Percentiles rank a stretch among this genome's conserved stretches.
These are phyloP conservation scores for Emergomyces orientalis DNA, from an alignment of 2,329 filamentous ascomycete genomes.

Conservation along the genomic window DNA sequence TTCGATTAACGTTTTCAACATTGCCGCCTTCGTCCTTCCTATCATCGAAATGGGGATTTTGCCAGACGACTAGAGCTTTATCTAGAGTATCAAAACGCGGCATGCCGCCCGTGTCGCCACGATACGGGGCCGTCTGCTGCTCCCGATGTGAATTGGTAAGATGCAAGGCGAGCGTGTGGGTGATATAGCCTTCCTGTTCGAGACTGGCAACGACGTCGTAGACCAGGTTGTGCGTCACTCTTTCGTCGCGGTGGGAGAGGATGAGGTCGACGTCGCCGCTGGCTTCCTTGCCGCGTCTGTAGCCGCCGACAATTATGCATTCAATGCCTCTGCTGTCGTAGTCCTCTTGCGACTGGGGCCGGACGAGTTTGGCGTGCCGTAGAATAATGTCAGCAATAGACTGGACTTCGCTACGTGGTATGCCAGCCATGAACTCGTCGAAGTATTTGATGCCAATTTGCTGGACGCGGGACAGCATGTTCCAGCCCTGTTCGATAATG, in stretches of 20 bases:
- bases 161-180: conserved; percentile 67
- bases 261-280: conserved; percentile 81
- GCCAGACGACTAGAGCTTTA: conserved; percentile 90
- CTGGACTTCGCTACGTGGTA: conserved; percentile 66
- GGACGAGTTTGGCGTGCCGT: conserved; percentile 55
- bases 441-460: conserved; percentile 94
- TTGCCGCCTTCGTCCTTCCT: conserved; percentile 29
- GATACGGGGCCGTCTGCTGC: conserved; percentile 54
- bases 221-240: conserved; percentile 60
- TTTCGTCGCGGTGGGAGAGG: conserved; percentile 65
- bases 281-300: conserved; percentile 63
- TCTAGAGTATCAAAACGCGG: conserved; percentile 79
- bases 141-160: conserved; percentile 61
- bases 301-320: conserved; percentile 65
- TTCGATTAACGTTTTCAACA: conserved; percentile 39
- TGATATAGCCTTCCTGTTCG: conserved; percentile 62
- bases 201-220: conserved; percentile 60
- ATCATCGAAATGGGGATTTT: conserved; percentile 50
- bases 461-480: conserved; percentile 63
- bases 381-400: conserved; percentile 56
- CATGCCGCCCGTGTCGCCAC: conserved; percentile 32
- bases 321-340: conserved; percentile 41
- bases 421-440: conserved; percentile 65
- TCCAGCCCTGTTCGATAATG: conserved; percentile 74
- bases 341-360: conserved; percentile 33